Evolutionary conservation across 148 eudicot species (phyloP), one percentile per base, ranked within the genome.

Genomic region (Diospyros lotus): DNA sequence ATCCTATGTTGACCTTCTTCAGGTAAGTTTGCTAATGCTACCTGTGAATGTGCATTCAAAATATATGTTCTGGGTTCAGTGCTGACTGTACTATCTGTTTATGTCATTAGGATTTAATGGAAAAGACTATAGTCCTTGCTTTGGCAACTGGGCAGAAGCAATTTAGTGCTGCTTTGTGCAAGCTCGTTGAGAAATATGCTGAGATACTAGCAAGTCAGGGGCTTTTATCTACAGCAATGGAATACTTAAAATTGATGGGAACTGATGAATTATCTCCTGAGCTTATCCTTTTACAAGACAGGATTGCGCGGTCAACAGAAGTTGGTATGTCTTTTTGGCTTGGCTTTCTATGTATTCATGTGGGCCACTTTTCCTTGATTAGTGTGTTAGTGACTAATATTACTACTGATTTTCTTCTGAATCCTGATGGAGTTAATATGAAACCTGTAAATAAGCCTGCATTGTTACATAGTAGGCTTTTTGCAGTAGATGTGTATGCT

Each of bases 161-260:
- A 70, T 93, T 91, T 72, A 95, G 99, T 84, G 89, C 91, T 82
- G 86, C 92, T 68, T 62, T 95, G 79, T 91, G 93, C 85, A 95
- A 88, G 76, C 93, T 95, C 52, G 90, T 95, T 80, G 99, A 95
- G 80, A 95, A 92, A 75, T 95, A 95, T 79, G 94, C 89, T 73
- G 99, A 95, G 80, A 93, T 95, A 77, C 86, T 95, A 83, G 97
- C 99, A 74, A 95, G 99, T 83, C 99, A 95, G 80, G 99, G 99
- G 73, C 96, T 87, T 79, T 84, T 95, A 82, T 78, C 91, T 54
- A 88, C 97, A 18, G 99, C 97, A 52, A 86, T 95, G 94, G 97
- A 89, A 64, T 95, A 89, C 79, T 78, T 95, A 76, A 91, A 93
- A 67, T 86, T 95, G 43, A 74, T 95, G 85, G 99, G 99, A 51